Percentiles rank a stretch among this genome's conserved stretches.
These are phyloP conservation scores for Erythrophleum fordii DNA, from an alignment of 306 rosid species.

Conservation along the genomic window DNA sequence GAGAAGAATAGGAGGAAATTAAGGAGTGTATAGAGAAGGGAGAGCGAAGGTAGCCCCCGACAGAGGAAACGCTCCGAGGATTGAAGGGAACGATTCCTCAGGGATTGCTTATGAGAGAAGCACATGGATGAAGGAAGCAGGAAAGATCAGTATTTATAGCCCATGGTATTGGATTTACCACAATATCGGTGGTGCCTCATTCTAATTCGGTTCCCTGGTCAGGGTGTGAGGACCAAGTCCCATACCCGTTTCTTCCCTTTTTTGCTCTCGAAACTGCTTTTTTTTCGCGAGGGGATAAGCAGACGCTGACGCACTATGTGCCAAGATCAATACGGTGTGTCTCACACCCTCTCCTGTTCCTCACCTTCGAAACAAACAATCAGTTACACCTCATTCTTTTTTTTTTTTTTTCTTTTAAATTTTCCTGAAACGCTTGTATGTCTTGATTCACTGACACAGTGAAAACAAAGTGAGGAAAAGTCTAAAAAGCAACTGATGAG, in stretches of 20 bases:
- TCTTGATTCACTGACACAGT: neutral
- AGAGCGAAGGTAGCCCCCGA: neutral
- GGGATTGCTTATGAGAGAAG: slow-evolving; percentile 18
- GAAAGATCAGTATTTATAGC: slow-evolving; percentile 7
- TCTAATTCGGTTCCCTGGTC: neutral
- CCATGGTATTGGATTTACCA: slow-evolving; percentile 3
- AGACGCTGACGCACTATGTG: slow-evolving; percentile 8
- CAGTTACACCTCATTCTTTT: neutral
- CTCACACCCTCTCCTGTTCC: neutral
- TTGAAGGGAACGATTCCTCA: slow-evolving; percentile 27
- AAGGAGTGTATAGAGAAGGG: slow-evolving; percentile 15
- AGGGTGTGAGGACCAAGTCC: slow-evolving; percentile 10
- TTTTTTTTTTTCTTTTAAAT: neutral
- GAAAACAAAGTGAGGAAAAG: neutral
- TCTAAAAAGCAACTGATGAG: neutral
- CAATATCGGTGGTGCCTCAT: neutral
- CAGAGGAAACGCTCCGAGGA: slow-evolving; percentile 38
- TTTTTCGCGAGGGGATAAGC: neutral
- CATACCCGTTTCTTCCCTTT: neutral
- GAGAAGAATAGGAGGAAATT: slow-evolving; percentile 20
- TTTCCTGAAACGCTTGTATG: neutral
- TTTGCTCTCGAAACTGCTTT: neutral
- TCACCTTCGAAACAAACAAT: neutral
- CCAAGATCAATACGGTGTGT: slow-evolving; percentile 17
- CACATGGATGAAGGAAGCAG: neutral